phyloP scores from a whole-genome alignment of 306 rosid species.

The Cyamopsis tetragonoloba region DNA sequence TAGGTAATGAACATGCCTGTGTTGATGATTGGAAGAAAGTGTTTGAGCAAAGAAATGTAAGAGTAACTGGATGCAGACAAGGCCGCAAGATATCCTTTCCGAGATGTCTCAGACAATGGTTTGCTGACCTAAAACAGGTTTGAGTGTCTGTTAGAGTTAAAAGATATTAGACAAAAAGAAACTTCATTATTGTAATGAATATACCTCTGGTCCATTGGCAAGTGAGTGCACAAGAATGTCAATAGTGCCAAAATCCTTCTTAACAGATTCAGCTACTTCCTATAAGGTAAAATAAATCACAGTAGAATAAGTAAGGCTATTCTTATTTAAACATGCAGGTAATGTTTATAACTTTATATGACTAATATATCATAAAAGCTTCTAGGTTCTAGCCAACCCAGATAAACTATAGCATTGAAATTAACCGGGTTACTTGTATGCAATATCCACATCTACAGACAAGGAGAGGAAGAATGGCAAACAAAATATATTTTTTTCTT shows the following conservation, averaged over 20 bases:
- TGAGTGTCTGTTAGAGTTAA: neutral
- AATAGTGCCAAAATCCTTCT: slow-evolving; percentile 73
- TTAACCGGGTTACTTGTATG: neutral
- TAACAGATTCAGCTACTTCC: slow-evolving; percentile 80
- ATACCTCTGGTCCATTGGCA: slow-evolving; percentile 91
- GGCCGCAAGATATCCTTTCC: slow-evolving; percentile 93
- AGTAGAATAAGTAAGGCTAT: neutral
- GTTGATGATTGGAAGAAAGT: slow-evolving; percentile 78
- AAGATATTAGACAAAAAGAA: neutral
- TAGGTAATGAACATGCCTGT: slow-evolving; percentile 44
- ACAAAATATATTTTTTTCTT: neutral
- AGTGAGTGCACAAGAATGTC: slow-evolving; percentile 93
- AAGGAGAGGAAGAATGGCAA: neutral
- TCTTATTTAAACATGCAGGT: neutral
- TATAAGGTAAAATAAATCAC: slow-evolving; percentile 32
- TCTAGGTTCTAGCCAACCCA: neutral
- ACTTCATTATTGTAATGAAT: neutral
- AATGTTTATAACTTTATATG: neutral
- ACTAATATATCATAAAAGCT: neutral
- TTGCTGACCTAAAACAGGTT: slow-evolving; percentile 54
- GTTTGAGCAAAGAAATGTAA: slow-evolving; percentile 66
- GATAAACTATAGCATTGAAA: neutral
- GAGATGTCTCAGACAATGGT: slow-evolving; percentile 76
- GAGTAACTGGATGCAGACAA: slow-evolving; percentile 88
- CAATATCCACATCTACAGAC: neutral